Percentiles rank a stretch among this genome's conserved stretches.
phyloP scores from a whole-genome alignment of 495 filamentous ascomycete genomes.

The Trypethelium eluteriae region DNA sequence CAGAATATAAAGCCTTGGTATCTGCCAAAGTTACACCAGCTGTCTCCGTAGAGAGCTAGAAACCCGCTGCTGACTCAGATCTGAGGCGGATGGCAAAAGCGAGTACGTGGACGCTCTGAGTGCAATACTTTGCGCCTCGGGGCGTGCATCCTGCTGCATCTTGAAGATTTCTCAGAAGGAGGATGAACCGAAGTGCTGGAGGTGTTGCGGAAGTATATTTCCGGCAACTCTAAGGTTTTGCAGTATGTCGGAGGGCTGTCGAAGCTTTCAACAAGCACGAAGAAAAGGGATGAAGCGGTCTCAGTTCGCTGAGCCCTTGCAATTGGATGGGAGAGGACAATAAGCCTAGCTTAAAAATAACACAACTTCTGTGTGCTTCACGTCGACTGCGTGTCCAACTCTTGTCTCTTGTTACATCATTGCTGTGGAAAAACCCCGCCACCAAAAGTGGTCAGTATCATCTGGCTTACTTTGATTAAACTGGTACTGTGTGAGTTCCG shows the following conservation, averaged over 20 bases:
- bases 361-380: no score
- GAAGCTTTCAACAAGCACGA: constrained; percentile 57
- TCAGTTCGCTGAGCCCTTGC: neutral
- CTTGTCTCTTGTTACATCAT: no score
- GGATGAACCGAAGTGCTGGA: constrained; percentile 77
- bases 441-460: no score
- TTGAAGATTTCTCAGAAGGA: constrained; percentile 95
- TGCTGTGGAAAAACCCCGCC: no score
- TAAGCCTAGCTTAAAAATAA: no score
- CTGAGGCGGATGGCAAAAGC: constrained; percentile 58
- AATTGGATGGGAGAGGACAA: neutral
- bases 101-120: constrained; percentile 93
- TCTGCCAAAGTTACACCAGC: constrained; percentile 47
- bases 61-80: constrained; percentile 52
- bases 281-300: constrained; percentile 3
- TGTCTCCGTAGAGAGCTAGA: constrained; percentile 58
- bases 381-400: no score
- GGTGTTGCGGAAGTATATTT: constrained; percentile 84
- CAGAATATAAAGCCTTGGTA: constrained; percentile 92
- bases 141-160: constrained; percentile 86
- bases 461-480: no score
- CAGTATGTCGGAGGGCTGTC: constrained; percentile 78
- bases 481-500: no score
- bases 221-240: constrained; percentile 78
- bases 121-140: constrained; percentile 84